phyloP scores from a whole-genome alignment of 805 yeast genomes.

The Candida awuae region DNA sequence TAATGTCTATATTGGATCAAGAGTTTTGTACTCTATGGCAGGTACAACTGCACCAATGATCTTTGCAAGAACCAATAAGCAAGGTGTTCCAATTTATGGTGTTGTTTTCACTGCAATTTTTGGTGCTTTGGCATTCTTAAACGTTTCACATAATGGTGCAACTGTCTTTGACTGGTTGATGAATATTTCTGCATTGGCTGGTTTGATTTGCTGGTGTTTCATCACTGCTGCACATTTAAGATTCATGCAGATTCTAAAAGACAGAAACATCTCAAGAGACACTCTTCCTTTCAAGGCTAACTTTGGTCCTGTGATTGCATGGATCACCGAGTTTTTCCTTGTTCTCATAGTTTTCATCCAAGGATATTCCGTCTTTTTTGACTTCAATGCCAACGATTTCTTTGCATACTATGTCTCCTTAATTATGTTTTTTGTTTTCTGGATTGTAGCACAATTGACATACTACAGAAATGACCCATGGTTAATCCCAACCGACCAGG shows the following conservation, averaged over 20 bases:
- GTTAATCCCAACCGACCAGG: constrained; percentile 43
- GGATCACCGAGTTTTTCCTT: constrained; percentile 50
- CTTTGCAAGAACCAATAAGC: constrained; percentile 56
- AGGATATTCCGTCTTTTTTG: constrained; percentile 60
- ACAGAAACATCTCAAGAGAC: constrained; percentile 58
- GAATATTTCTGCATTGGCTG: constrained; percentile 61
- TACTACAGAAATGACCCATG: constrained; percentile 40
- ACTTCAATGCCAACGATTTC: constrained; percentile 47
- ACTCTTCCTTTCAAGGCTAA: constrained; percentile 66
- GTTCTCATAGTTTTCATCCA: constrained; percentile 57
- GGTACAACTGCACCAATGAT: constrained; percentile 54
- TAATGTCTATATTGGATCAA: constrained; percentile 56
- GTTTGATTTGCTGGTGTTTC: constrained; percentile 68
- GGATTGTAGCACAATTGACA: constrained; percentile 44
- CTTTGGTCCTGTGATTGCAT: constrained; percentile 62
- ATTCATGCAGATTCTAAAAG: constrained; percentile 53
- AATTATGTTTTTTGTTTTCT: constrained; percentile 47
- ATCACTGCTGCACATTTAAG: constrained; percentile 56
- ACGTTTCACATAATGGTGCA: constrained; percentile 43
- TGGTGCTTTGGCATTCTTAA: constrained; percentile 51
- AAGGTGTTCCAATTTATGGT: constrained; percentile 67
- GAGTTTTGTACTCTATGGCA: constrained; percentile 55
- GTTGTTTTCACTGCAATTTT: constrained; percentile 40
- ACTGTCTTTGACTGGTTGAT: constrained; percentile 64
- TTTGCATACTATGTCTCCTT: constrained; percentile 67